phyloP scores from a whole-genome alignment of 768 basidiomycete genomes.

The Lactifluus pinguis region DNA sequence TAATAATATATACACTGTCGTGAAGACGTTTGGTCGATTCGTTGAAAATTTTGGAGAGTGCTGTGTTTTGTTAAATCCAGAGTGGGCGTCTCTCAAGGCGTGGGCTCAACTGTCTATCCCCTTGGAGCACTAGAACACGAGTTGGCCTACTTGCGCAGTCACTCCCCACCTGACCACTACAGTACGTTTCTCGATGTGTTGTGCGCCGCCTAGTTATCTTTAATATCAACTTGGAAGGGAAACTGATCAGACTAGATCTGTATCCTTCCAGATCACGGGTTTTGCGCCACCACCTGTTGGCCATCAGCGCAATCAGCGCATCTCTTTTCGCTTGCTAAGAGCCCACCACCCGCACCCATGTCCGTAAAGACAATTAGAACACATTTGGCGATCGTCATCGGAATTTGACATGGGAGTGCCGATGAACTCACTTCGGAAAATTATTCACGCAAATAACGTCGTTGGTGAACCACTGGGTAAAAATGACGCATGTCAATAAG shows the following conservation, averaged over 20 bases:
- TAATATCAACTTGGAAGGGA: too few relatives aligned
- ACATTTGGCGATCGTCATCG: neutral
- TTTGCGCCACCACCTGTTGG: neutral
- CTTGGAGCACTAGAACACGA: too few relatives aligned
- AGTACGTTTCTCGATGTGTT: too few relatives aligned
- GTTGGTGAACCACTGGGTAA: neutral
- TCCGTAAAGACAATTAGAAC: neutral
- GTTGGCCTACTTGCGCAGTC: too few relatives aligned
- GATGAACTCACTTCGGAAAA: neutral
- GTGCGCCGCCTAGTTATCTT: too few relatives aligned
- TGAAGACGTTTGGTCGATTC: neutral
- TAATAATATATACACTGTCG: neutral
- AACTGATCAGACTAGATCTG: too few relatives aligned
- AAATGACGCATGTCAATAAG: slow-evolving; percentile 1
- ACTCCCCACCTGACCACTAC: too few relatives aligned
- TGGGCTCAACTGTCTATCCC: too few relatives aligned
- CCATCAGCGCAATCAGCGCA: neutral
- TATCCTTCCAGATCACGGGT: too few relatives aligned
- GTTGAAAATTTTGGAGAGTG: neutral
- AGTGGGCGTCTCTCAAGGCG: too few relatives aligned
- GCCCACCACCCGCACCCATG: neutral
- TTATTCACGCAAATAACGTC: too few relatives aligned
- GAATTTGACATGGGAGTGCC: neutral
- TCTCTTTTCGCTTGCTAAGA: neutral
- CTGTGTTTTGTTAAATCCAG: neutral